Evolutionary conservation across 306 rosid species (phyloP).

Genomic region (Sechiopsis laciniata): DNA sequence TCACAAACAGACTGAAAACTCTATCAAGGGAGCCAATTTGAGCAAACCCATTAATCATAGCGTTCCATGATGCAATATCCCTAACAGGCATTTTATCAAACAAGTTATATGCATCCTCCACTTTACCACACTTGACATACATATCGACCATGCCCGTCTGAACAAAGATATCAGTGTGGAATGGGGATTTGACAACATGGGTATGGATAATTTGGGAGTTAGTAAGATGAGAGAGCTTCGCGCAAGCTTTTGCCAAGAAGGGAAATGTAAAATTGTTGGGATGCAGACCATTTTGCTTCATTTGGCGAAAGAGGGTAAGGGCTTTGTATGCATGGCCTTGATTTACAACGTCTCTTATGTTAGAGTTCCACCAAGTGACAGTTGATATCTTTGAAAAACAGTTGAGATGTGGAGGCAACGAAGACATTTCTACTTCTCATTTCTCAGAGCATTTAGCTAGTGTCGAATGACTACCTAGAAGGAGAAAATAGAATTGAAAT

Average conservation of each 20-base stretch:
- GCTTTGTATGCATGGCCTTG: slow-evolving; percentile 33
- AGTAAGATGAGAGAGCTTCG: slow-evolving; percentile 32
- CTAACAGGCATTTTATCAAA: slow-evolving; percentile 47
- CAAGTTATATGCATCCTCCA: slow-evolving; percentile 37
- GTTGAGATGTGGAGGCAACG: slow-evolving; percentile 24
- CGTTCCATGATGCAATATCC: slow-evolving; percentile 56
- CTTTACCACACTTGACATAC: slow-evolving; percentile 40
- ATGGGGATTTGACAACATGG: slow-evolving; percentile 41
- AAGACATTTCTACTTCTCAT: slow-evolving; percentile 31
- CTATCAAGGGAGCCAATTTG: slow-evolving; percentile 32
- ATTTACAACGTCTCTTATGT: slow-evolving; percentile 37
- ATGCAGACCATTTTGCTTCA: slow-evolving; percentile 38
- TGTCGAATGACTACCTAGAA: not conserved
- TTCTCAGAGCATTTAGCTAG: slow-evolving; percentile 25
- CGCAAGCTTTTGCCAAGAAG: slow-evolving; percentile 45
- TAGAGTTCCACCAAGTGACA: slow-evolving; percentile 32
- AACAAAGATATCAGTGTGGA: slow-evolving; percentile 36
- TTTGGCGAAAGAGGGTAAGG: slow-evolving; percentile 36
- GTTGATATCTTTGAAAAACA: slow-evolving; percentile 28
- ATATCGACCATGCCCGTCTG: slow-evolving; percentile 47
- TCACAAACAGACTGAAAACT: slow-evolving; percentile 31
- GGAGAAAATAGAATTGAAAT: not conserved
- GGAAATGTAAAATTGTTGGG: slow-evolving; percentile 49
- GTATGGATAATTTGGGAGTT: slow-evolving; percentile 41
- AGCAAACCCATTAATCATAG: slow-evolving; percentile 52